phyloP scores from a whole-genome alignment of 202 grass and related monocot species.

The Schoenoplectus tabernaemontani region DNA sequence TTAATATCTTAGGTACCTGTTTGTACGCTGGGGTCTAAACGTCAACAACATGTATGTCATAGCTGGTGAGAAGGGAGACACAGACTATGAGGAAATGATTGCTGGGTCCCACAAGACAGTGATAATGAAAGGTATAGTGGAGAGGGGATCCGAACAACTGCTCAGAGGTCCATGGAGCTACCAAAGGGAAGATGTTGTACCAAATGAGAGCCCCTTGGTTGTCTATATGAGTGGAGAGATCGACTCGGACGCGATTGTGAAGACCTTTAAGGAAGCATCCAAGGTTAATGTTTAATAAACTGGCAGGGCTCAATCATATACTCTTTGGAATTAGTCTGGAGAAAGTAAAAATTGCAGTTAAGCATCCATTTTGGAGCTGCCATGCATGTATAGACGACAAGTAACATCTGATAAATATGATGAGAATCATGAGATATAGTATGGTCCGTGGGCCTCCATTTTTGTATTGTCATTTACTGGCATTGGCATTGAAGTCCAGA shows the following conservation, averaged over 20 bases:
- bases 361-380: constrained; percentile 14
- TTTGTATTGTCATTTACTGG: constrained; percentile 1
- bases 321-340: neutral
- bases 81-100: constrained; percentile 69
- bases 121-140: constrained; percentile 60
- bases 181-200: constrained; percentile 66
- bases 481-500: too few species aligned
- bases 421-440: constrained; percentile 25
- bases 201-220: constrained; percentile 45
- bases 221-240: constrained; percentile 33
- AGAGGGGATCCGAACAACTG: constrained; percentile 58
- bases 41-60: constrained; percentile 85
- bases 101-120: constrained; percentile 83
- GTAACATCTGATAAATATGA: constrained; percentile 22
- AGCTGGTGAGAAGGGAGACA: constrained; percentile 57
- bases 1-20: constrained; percentile 58
- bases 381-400: constrained; percentile 5
- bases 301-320: neutral
- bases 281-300: constrained; percentile 32
- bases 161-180: constrained; percentile 70
- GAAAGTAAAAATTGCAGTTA: neutral
- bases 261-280: constrained; percentile 62
- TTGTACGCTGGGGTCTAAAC: constrained; percentile 77
- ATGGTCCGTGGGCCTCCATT: neutral
- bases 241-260: constrained; percentile 53